Evolutionary conservation across 164 flowering plant species (phyloP), one percentile per base, ranked within the genome.

Genomic region (Magnolia sinica): DNA sequence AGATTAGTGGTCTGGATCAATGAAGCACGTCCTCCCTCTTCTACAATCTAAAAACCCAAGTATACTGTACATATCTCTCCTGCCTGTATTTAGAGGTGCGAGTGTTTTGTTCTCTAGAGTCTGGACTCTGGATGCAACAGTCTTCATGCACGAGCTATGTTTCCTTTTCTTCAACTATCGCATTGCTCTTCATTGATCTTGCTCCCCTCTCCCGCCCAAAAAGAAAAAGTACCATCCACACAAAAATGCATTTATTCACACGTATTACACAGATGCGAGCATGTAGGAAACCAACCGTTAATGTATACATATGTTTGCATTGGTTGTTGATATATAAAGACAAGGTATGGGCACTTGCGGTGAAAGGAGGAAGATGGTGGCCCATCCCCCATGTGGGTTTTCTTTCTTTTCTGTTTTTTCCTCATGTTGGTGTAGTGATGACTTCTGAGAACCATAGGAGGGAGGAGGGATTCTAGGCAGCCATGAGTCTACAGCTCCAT

Each of bases 311-410:
- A 16, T 55, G 0, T 55, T 55, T 55, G 61, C 61, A 55, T 55
- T 11, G 18, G 61, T 11, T 8, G 18, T 55, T 55, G 61, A 55
- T 55, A 11, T 22, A 13, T 7, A 66, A 23, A 14, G 69, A 9
- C 29, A 66, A 66, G 69, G 69, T 11, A 1, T 50, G 24, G 49
- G 52, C 18, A 24, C 29, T 31, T 13, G 37, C 19, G 45, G 71
- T 68, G 51, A 37, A 31, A 13, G 51, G 18, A 19, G 45, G 19
- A 29, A 68, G 71, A 19, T 68, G 71, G 71, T 68, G 71, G 71
- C 45, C 50, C 50, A 31, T 29, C 19, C 19, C 29, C 20, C 69
- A 66, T 24, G 69, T 66, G 16, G 69, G 24, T 0, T 22, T 66
- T 66, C 22, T 14, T 27, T 66, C 7, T 37, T 37, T 37, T 37